Evolutionary conservation across 352 stramenopile species (phyloP).

Genomic region (Globisporangium spiculum): DNA sequence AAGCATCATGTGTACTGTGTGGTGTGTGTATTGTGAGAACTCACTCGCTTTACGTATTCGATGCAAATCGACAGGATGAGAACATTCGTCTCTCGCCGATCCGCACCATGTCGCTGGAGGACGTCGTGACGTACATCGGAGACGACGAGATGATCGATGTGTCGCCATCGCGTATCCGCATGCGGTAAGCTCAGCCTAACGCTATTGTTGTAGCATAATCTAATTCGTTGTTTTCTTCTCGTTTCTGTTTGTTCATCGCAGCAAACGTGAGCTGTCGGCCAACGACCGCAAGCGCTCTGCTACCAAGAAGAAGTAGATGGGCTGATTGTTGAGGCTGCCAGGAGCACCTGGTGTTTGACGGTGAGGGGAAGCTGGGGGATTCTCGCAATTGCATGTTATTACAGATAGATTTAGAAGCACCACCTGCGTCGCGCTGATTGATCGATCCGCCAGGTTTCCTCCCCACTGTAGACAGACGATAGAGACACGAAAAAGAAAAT

Average conservation of each 20-base stretch:
- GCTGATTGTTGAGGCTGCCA: background rate
- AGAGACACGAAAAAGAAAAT: background rate
- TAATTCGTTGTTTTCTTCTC: background rate
- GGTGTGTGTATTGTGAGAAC: background rate
- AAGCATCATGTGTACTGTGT: background rate
- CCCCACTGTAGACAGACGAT: background rate
- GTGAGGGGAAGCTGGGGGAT: background rate
- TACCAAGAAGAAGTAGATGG: slow-evolving; percentile 54
- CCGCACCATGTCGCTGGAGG: slow-evolving; percentile 93
- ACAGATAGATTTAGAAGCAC: slow-evolving; percentile 13
- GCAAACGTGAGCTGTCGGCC: slow-evolving; percentile 66
- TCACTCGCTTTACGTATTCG: background rate
- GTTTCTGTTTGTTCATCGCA: slow-evolving; percentile 10
- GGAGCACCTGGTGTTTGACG: background rate
- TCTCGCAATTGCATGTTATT: slow-evolving; percentile 11
- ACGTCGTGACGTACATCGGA: slow-evolving; percentile 97
- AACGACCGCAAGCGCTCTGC: slow-evolving; percentile 55
- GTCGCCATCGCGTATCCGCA: slow-evolving; percentile 92
- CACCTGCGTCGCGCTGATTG: slow-evolving; percentile 3
- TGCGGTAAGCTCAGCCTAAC: slow-evolving; percentile 44
- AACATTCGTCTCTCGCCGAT: slow-evolving; percentile 93
- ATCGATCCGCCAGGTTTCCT: background rate
- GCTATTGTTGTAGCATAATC: background rate
- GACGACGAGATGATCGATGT: slow-evolving; percentile 99
- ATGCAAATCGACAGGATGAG: slow-evolving; percentile 77